Base-by-base conservation (phyloP, 23 red algal species). In the Gracilaria gracilis region DNA sequence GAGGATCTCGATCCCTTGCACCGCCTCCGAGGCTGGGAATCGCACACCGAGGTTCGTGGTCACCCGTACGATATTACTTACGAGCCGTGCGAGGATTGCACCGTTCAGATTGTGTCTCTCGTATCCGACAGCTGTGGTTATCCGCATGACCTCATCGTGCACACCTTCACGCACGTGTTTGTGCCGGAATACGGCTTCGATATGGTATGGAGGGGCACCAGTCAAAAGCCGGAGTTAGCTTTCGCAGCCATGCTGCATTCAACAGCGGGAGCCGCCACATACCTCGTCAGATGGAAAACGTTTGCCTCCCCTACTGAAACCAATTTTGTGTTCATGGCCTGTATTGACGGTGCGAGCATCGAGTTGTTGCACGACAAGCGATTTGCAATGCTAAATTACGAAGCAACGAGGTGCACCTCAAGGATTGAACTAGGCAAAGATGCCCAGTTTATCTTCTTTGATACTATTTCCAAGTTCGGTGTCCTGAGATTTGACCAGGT, bases 171-270 rank as follows among this genome's bases (percentile, higher is more conserved):
- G 33, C 89, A 92, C 44, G 89, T 84, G 19, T 92, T 92, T 84
- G 89, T 92, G 47, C 89, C 89, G 32, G 89, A 92, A 36, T 92
- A 92, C 39, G 89, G 89, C 61, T 92, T 92, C 35, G 89, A 92
- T 51, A 92, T 92, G 89, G 65, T 92, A 32, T 92, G 89, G 89
- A 48, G 86, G 35, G 57, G 59, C 39, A 79, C 55, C 5, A 54
- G 17, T 0, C 37, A 62, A 47, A 54, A 59, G 21, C 54, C 89
- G 0, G 89, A 92, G 61, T 65, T 92, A 11, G 89, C 89, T 44
- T 92, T 92, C 48, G 89, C 89, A 35, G 89, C 79, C 55, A 92
- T 92, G 78, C 51, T 92, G 42, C 89, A 92, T 64, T 92, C 89
- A 20, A 55, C 58, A 24, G 89, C 42, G 13, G 80, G 79, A 11